These are phyloP conservation scores for Biscogniauxia mediterranea DNA, from an alignment of 2,329 filamentous ascomycete genomes.

Conservation along the genomic window DNA sequence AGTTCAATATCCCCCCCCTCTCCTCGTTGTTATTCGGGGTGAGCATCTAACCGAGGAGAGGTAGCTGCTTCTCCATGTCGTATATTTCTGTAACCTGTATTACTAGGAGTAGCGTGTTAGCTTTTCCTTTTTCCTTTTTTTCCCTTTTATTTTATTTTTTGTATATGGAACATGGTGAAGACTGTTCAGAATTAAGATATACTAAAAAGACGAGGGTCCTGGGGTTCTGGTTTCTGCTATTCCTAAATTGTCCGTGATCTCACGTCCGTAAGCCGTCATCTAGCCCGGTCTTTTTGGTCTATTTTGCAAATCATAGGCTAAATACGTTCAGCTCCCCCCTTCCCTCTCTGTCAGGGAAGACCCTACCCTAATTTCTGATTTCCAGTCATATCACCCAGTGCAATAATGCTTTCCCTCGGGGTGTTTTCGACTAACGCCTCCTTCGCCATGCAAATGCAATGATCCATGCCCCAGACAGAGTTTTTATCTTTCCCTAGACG, in stretches of 20 bases:
- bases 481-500: background rate
- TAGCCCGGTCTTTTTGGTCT: background rate
- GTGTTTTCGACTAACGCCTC: slow-evolving; percentile 29
- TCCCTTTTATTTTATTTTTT: too few relatives aligned
- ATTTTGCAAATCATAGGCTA: slow-evolving; percentile 4
- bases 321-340: slow-evolving; percentile 3
- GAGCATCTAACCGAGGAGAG: too few relatives aligned
- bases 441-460: slow-evolving; percentile 34
- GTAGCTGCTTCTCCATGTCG: too few relatives aligned
- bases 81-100: too few relatives aligned
- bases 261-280: background rate
- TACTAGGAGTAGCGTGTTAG: too few relatives aligned
- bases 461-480: slow-evolving; percentile 5
- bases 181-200: background rate
- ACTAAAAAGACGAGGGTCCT: background rate
- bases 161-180: too few relatives aligned
- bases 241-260: background rate
- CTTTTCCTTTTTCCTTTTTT: too few relatives aligned
- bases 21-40: too few relatives aligned
- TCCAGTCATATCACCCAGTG: slow-evolving; percentile 6
- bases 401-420: slow-evolving; percentile 9
- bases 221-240: background rate
- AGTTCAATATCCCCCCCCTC: too few relatives aligned
- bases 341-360: slow-evolving; percentile 6
- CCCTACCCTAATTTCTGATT: too few relatives aligned